Percentiles rank a stretch among this genome's conserved stretches.
These are phyloP conservation scores for Penicillium verrucosum DNA, from an alignment of 2,329 filamentous ascomycete genomes.

Conservation along the genomic window DNA sequence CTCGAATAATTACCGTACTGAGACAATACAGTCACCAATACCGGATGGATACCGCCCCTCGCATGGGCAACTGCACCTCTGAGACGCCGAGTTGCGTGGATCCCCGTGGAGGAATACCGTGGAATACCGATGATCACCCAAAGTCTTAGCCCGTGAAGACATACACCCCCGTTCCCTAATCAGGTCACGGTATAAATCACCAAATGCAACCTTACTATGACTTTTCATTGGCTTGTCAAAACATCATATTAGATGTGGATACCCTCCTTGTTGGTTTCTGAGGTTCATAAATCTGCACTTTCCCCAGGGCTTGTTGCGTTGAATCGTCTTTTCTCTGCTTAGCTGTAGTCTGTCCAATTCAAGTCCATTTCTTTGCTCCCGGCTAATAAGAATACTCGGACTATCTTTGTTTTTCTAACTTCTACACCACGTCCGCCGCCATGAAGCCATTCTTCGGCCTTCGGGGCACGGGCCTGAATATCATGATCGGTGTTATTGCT, in stretches of 20 bases:
- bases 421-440: slow-evolving; percentile 6
- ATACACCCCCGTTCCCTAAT: neutral
- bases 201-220: slow-evolving; percentile 2
- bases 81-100: neutral
- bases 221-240: neutral
- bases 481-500: slow-evolving; percentile 67
- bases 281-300: slow-evolving; percentile 16
- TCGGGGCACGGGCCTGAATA: slow-evolving; percentile 62
- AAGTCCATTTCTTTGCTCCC: neutral
- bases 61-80: neutral
- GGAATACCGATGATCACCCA: neutral
- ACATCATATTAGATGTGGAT: neutral
- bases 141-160: neutral
- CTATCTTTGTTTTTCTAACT: neutral
- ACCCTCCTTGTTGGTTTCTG: neutral
- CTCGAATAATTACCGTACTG: neutral
- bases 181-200: neutral
- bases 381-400: neutral
- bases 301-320: slow-evolving; percentile 4
- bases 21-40: neutral
- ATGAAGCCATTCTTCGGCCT: slow-evolving; percentile 60
- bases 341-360: neutral
- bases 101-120: neutral
- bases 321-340: slow-evolving; percentile 7
- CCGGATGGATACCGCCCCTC: neutral